Evolutionary conservation across 1,284 basidiomycete species (phyloP).

Genomic region (Spongiforma sp.): DNA sequence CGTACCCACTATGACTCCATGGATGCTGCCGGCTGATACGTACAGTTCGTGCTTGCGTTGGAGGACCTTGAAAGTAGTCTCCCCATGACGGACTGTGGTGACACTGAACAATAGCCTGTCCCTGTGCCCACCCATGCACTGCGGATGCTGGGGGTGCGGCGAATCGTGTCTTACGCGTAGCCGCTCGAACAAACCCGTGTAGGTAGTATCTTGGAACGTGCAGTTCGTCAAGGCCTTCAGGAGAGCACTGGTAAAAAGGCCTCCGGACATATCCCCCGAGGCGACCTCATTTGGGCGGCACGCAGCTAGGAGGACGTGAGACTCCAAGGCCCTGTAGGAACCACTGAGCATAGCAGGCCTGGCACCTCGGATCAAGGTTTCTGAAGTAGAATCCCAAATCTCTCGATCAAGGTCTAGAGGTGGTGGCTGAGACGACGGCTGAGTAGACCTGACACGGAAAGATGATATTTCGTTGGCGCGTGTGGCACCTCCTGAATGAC

Average conservation of each 20-base stretch:
- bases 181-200: conserved; percentile 1
- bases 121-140: neutral
- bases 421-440: neutral
- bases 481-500: conserved; percentile 4
- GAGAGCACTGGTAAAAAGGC: conserved; percentile 3
- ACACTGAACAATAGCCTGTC: neutral
- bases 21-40: conserved; percentile 3
- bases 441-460: neutral
- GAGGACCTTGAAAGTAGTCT: neutral
- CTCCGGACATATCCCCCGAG: neutral
- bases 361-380: neutral
- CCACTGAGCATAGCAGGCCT: neutral
- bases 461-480: neutral
- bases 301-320: conserved; percentile 4
- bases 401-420: conserved; percentile 4
- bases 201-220: neutral
- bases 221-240: neutral
- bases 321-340: conserved; percentile 1
- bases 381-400: neutral
- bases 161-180: neutral
- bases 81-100: neutral
- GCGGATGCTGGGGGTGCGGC: neutral
- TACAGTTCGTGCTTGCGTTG: neutral
- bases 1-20: conserved; percentile 2
- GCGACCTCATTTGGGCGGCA: conserved; percentile 2